Base-by-base conservation (phyloP, 2,329 filamentous ascomycete genomes). In the Thermomyces lanuginosus region DNA sequence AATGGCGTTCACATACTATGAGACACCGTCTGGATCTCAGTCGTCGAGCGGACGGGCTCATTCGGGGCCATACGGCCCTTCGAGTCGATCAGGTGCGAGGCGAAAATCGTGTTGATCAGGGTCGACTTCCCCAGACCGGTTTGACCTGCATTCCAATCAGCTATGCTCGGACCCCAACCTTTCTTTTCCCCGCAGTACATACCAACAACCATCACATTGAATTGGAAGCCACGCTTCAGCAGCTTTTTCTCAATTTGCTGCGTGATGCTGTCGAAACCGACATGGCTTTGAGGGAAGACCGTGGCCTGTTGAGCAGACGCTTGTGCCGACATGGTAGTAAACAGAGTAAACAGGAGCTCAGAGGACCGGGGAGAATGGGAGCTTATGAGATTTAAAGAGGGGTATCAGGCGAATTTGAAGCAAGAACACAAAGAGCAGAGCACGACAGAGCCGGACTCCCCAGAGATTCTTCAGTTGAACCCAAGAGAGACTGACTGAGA, bases 191-290 rank as follows among this genome's bases (percentile, higher is more conserved):
- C 3, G 14, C 9, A n/a, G 16, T 10, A 76, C 86, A 57, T 69
- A 95, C 89, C 89, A 57, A 95, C 89, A 58, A 84, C 93, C 60
- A 95, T 95, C 53, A 95, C 78, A 58, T 98, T 98, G 74, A 98
- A 98, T 63, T 98, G 89, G 63, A 98, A 98, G 48, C 89, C 89
- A 63, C 89, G 83, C 72, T 98, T 98, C 64, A 98, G 61, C 55
- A 95, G 77, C 77, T 98, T 98, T 66, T 81, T 79, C 76, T 98
- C 89, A 48, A 98, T 98, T 69, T 98, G 89, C 44, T 77, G 83
- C 46, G 89, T 98, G 69, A 98, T 98, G 67, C 83, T 93, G 68
- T 98, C 89, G 67, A 98, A 98, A 72, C 89, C 89, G 59, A 98
- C 89, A 69, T 95, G 89, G 76, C 77, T 92, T 58, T 89, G 76